Conservation (phyloP, 2,329 filamentous ascomycete genomes). For the Lachnellula suecica region DNA sequence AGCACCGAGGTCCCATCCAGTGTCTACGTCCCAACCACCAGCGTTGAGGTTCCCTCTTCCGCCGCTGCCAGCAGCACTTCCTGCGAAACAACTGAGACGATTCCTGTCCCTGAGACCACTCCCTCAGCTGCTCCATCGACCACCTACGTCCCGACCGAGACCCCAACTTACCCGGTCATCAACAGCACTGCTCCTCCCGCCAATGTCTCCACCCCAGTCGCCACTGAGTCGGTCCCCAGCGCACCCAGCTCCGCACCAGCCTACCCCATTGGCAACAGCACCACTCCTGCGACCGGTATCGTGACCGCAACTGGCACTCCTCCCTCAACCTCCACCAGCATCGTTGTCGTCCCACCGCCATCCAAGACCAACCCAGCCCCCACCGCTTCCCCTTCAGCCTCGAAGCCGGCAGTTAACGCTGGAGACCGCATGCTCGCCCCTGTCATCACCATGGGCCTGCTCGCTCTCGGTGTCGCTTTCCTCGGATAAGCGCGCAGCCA, state of each 20-base stretch:
- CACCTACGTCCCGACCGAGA: neutral
- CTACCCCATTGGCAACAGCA: neutral
- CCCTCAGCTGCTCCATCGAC: neutral
- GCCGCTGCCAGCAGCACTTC: neutral
- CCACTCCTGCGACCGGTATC: no score
- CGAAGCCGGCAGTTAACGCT: neutral
- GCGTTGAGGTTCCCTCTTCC: neutral
- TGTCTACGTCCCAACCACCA: neutral
- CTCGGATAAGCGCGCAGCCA: conserved; percentile 4
- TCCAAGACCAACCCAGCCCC: neutral
- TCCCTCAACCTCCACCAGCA: neutral
- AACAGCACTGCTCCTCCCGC: neutral
- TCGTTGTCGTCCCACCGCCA: neutral
- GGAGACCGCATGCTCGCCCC: conserved; percentile 3
- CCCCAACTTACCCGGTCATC: neutral
- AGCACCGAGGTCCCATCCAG: neutral
- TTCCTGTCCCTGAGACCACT: neutral
- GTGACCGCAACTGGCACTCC: neutral
- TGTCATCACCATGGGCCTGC: conserved; percentile 1
- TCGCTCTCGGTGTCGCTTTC: conserved; percentile 4
- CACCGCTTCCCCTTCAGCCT: neutral
- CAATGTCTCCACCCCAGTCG: neutral
- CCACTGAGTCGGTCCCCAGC: neutral
- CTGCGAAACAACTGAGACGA: neutral
- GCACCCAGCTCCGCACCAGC: neutral